Conservation (phyloP, 2,329 filamentous ascomycete genomes). For the Sporothrix protearum region DNA sequence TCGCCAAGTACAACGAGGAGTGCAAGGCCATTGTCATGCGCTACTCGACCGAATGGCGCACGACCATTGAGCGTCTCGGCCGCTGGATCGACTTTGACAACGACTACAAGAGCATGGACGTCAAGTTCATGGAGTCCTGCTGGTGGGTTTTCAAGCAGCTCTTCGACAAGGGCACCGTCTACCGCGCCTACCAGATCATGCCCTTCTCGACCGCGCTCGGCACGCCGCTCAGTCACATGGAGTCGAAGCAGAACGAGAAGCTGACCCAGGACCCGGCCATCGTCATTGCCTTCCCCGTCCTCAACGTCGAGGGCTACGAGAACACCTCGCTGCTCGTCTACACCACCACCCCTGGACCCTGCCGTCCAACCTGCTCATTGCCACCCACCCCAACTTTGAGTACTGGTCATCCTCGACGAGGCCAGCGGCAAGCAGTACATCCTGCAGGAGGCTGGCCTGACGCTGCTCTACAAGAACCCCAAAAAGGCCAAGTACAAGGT, state of each 20-base stretch:
- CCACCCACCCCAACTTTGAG: constrained; percentile 71
- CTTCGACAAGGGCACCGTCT: constrained; percentile 84
- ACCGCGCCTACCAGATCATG: constrained; percentile 89
- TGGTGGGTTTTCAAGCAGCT: constrained; percentile 98
- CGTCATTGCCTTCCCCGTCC: constrained; percentile 80
- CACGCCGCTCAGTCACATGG: constrained; percentile 88
- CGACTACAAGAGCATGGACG: constrained; percentile 97
- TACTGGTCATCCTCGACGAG: constrained; percentile 84
- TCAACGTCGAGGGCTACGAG: constrained; percentile 73
- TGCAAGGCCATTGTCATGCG: constrained; percentile 92
- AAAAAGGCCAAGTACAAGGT: constrained; percentile 95
- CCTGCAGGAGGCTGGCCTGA: constrained; percentile 74
- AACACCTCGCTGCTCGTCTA: constrained; percentile 75
- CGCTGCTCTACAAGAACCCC: constrained; percentile 85
- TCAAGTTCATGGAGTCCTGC: constrained; percentile 89
- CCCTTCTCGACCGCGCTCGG: constrained; percentile 89
- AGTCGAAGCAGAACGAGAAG: constrained; percentile 92
- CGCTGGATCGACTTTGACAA: constrained; percentile 98
- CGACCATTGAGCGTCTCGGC: constrained; percentile 81
- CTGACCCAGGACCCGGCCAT: constrained; percentile 88
- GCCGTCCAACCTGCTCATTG: constrained; percentile 70
- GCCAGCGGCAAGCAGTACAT: constrained; percentile 79
- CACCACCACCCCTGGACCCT: constrained; percentile 82
- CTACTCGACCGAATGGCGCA: constrained; percentile 80
- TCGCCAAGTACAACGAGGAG: constrained; percentile 87